Percentiles rank a stretch among this genome's conserved stretches.
phyloP scores from a whole-genome alignment of 2,329 filamentous ascomycete genomes.

The Trichoderma pleuroti region DNA sequence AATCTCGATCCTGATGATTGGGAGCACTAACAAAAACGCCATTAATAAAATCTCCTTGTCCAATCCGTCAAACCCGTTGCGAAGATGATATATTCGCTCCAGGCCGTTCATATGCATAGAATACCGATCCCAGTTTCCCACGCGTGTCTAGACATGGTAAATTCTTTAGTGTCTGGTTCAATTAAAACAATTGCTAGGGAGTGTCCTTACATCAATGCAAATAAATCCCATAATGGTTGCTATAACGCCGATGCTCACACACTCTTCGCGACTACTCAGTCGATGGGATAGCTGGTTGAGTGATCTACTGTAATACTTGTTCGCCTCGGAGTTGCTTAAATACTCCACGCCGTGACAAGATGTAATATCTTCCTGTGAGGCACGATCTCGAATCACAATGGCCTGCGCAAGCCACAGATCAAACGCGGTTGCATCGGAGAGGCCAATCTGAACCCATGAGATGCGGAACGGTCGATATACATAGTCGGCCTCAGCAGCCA shows the following conservation, averaged over 20 bases:
- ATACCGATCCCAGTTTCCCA: background rate
- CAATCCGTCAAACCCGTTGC: background rate
- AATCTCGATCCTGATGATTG: background rate
- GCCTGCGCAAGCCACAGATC: background rate
- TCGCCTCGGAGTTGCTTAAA: background rate
- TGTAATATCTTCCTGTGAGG: background rate
- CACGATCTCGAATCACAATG: background rate
- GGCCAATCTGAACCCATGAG: background rate
- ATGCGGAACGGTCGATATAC: slow-evolving; percentile 3
- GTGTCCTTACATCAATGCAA: slow-evolving; percentile 1
- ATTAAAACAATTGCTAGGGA: fast-evolving
- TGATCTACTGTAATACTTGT: background rate
- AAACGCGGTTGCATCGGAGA: background rate
- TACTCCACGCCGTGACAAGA: background rate
- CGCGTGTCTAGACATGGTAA: background rate
- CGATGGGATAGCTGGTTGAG: background rate
- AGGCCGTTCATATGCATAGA: slow-evolving; percentile 3
- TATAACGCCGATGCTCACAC: background rate
- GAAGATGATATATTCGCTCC: background rate
- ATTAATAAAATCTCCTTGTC: background rate
- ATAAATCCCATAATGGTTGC: slow-evolving; percentile 9
- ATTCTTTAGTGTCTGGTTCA: background rate
- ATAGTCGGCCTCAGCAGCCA: slow-evolving; percentile 1
- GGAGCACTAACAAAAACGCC: background rate
- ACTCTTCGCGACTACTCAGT: background rate